Conservation (phyloP, 441 rosid genomes). For the Pelargonium myrrhifolium region DNA sequence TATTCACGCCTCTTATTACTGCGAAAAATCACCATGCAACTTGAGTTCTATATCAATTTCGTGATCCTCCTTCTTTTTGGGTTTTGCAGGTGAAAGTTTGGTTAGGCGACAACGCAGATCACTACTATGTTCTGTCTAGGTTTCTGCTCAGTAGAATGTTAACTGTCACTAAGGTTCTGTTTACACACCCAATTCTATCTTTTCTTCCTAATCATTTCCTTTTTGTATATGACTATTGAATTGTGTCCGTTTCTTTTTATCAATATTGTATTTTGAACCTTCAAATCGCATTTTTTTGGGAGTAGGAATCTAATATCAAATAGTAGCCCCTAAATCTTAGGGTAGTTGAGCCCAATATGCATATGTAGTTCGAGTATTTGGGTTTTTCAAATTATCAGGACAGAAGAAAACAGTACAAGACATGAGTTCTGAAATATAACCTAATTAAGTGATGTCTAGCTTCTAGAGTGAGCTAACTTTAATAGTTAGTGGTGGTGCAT, state of each 20-base stretch:
- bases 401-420: too few relatives aligned
- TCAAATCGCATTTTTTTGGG: background rate
- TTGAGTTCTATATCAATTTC: background rate
- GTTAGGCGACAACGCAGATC: constrained; percentile 95
- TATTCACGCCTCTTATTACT: background rate
- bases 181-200: background rate
- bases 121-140: constrained; percentile 89
- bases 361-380: background rate
- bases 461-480: background rate
- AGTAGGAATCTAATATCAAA: background rate
- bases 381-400: background rate
- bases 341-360: background rate
- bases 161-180: constrained; percentile 84
- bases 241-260: background rate
- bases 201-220: background rate
- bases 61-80: background rate
- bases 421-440: background rate
- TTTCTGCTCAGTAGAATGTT: constrained; percentile 91
- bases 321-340: background rate
- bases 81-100: constrained; percentile 76
- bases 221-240: background rate
- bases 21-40: constrained; percentile 1
- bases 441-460: background rate
- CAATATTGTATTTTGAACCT: background rate
- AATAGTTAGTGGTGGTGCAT: too few relatives aligned